phyloP scores from a whole-genome alignment of 1,284 basidiomycete species.

The Pholiota adiposa region DNA sequence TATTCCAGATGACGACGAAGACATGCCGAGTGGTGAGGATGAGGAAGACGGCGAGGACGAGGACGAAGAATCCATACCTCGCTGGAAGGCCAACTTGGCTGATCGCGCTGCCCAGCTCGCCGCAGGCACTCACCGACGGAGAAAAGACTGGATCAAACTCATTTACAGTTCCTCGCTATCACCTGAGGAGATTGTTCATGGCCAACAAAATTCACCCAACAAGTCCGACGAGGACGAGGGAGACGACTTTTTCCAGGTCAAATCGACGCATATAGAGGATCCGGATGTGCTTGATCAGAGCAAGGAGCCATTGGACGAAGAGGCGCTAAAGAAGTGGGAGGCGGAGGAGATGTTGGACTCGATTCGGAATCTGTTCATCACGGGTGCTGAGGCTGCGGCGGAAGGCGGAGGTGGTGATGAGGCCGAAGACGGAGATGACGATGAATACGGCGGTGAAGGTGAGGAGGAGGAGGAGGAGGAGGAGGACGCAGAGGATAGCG shows the following conservation, averaged over 20 bases:
- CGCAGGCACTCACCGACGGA: conserved; percentile 44
- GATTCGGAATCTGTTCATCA: conserved; percentile 91
- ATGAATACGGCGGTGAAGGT: conserved; percentile 49
- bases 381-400: conserved; percentile 56
- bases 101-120: conserved; percentile 61
- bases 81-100: conserved; percentile 82
- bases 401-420: conserved; percentile 51
- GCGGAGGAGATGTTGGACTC: conserved; percentile 86
- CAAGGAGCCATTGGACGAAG: conserved; percentile 57
- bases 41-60: conserved; percentile 47
- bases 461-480: conserved; percentile 44
- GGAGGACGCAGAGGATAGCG: conserved; percentile 31
- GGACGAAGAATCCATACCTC: conserved; percentile 53
- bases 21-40: no score
- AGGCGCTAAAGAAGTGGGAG: conserved; percentile 77
- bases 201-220: conserved; percentile 38
- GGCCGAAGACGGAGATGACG: conserved; percentile 45
- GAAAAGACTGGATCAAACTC: conserved; percentile 83
- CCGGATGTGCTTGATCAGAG: conserved; percentile 73
- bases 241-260: conserved; percentile 80
- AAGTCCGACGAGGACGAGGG: conserved; percentile 43
- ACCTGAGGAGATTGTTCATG: conserved; percentile 71
- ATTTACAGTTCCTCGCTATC: conserved; percentile 81
- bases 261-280: conserved; percentile 41
- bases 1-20: conserved; percentile 55